Conservation (phyloP, 495 filamentous ascomycete genomes). For the Penicillium samsonianum region DNA sequence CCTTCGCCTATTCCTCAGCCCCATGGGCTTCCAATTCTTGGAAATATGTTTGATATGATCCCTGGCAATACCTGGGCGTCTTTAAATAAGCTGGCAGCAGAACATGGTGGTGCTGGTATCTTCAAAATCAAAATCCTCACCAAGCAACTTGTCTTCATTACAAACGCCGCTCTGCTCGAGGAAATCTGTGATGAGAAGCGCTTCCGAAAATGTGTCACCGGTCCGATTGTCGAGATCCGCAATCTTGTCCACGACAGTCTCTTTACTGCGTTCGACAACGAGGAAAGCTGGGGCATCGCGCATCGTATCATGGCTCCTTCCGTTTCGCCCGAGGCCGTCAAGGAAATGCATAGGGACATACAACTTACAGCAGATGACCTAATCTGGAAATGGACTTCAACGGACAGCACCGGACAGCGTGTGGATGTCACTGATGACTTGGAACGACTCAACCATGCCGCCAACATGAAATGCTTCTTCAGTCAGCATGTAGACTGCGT, state of each 20-base stretch:
- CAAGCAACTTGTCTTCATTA: conserved; percentile 54
- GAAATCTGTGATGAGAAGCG: conserved; percentile 73
- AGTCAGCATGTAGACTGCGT: conserved; percentile 39
- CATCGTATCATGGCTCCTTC: conserved; percentile 63
- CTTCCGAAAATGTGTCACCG: conserved; percentile 64
- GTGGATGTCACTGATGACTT: conserved; percentile 69
- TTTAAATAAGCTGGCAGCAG: conserved; percentile 61
- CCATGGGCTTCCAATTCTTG: conserved; percentile 65
- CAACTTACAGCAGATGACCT: conserved; percentile 67
- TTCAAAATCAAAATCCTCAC: conserved; percentile 63
- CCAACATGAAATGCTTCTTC: conserved; percentile 65
- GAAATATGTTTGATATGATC: conserved; percentile 67
- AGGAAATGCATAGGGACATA: conserved; percentile 54
- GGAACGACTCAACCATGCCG: conserved; percentile 69
- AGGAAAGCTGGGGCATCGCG: conserved; percentile 70
- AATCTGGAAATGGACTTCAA: conserved; percentile 63
- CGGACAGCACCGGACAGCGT: conserved; percentile 48
- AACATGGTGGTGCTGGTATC: conserved; percentile 59
- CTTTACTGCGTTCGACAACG: conserved; percentile 66
- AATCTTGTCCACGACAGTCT: conserved; percentile 66
- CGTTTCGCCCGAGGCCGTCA: conserved; percentile 38
- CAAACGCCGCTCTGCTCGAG: conserved; percentile 58
- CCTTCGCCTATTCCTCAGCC: conserved; percentile 60
- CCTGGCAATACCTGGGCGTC: conserved; percentile 62
- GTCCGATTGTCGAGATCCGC: conserved; percentile 60